phyloP scores from a whole-genome alignment of 73 alveolate genomes.

The Symbiodinium natans region DNA sequence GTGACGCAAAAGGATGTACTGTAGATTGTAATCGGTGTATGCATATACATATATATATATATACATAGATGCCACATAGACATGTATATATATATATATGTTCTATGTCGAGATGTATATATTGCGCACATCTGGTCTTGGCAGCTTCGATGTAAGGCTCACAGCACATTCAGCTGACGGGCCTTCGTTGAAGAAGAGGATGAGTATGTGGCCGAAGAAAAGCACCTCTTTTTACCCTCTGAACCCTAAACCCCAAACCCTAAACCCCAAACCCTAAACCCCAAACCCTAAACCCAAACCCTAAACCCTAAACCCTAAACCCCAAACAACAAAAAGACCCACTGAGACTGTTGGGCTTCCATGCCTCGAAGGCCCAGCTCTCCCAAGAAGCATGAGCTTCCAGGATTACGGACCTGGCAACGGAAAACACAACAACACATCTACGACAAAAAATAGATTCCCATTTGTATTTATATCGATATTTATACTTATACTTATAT shows the following conservation, averaged over 20 bases:
- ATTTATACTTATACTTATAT: too few relatives aligned
- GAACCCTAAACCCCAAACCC: background rate
- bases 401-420: conserved; percentile 24
- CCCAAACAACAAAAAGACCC: background rate
- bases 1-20: too few relatives aligned
- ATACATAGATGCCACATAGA: too few relatives aligned
- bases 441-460: background rate
- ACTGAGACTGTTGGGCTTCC: background rate
- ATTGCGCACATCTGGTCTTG: too few relatives aligned
- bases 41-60: too few relatives aligned
- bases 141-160: too few relatives aligned
- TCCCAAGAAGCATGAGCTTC: conserved; percentile 25
- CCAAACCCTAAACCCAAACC: background rate
- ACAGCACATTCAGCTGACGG: too few relatives aligned
- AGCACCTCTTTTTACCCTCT: conserved; percentile 47
- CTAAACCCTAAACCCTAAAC: background rate
- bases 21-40: too few relatives aligned
- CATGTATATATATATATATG: too few relatives aligned
- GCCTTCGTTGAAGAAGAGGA: conserved; percentile 50
- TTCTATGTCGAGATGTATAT: too few relatives aligned
- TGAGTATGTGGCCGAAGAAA: conserved; percentile 46
- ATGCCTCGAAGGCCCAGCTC: conserved; percentile 49
- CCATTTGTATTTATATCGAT: too few relatives aligned
- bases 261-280: background rate
- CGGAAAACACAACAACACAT: background rate